Conservation (phyloP, 768 basidiomycete genomes). For the Lentinula sp. region DNA sequence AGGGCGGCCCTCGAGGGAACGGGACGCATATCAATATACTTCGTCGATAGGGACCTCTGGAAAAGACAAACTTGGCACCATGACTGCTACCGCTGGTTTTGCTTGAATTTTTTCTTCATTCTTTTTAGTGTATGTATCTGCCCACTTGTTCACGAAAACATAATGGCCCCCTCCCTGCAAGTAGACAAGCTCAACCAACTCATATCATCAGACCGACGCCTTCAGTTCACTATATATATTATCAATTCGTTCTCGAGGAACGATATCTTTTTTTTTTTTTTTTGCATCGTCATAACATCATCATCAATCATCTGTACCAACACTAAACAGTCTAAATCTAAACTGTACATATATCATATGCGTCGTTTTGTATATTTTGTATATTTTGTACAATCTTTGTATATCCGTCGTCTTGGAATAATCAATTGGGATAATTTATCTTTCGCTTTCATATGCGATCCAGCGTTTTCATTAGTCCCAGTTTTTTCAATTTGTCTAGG, state of each 20-base stretch:
- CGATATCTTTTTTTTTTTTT: neutral
- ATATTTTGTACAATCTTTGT: neutral
- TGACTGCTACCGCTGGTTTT: slow-evolving; percentile 2
- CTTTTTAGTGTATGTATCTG: neutral
- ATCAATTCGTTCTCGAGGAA: slow-evolving; percentile 11
- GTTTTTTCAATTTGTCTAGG: too few species aligned
- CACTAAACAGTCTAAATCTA: neutral
- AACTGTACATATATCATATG: neutral
- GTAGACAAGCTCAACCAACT: neutral
- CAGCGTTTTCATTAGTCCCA: too few species aligned
- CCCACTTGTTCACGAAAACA: neutral
- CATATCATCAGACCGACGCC: neutral
- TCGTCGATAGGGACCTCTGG: neutral
- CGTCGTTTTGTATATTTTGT: neutral
- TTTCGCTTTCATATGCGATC: too few species aligned
- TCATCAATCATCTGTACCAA: slow-evolving; percentile 8
- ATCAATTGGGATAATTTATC: neutral
- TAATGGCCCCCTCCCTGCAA: neutral
- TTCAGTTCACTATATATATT: slow-evolving; percentile 17
- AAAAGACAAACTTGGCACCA: neutral
- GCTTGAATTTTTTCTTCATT: neutral
- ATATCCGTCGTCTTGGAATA: neutral
- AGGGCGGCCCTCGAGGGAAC: neutral
- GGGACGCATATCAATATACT: neutral
- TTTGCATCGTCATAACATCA: slow-evolving; percentile 19